Evolutionary conservation across 2,329 filamentous ascomycete genomes (phyloP), one percentile per base, ranked within the genome.

Genomic region (Penicillium sp.): DNA sequence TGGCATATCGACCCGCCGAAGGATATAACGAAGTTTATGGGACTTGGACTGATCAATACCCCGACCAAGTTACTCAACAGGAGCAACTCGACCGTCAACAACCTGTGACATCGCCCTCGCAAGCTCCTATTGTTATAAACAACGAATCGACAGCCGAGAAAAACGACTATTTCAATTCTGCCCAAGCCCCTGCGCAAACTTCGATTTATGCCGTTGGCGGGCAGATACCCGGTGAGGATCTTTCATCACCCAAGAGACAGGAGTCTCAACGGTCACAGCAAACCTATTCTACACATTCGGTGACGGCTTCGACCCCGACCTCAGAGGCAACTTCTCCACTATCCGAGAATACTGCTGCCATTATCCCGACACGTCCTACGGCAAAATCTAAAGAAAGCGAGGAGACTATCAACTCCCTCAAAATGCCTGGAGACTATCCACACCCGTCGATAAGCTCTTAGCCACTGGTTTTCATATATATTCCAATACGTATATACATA

Each of bases 21-120:
- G 65, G 64, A 38, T 64, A 63, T 47, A 63, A 71, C 49, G 66
- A 70, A 58, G 80, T 74, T 60, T 71, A 75, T 56, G 78, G 78
- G 16, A 74, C 79, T 28, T 85, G 81, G 81, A 78, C 84, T 71
- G 77, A 58, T 40, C 51, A 48, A 16, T 12, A 49, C n/a, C n/a
- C 30, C 5, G 47, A 42, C 16, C 52, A 61, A 11, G 57, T 60
- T 49, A 3, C 24, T 5, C 16, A 40, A 5, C 43, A 48, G 38
- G 46, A 47, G 33, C 43, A 48, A 42, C 11, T 40, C 11, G 45
- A 49, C 16, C 53, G 4, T 40, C 51, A 50, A 50, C 50, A 54
- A 23, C 30, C 18, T 14, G 50, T 40, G 16, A 23, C 46, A 35
- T 49, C 56, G 12, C 21, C 45, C 42, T 54, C 50, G 11, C 35